These are phyloP conservation scores for Lactarius deliciosus DNA, from an alignment of 768 basidiomycete species.

Conservation along the genomic window DNA sequence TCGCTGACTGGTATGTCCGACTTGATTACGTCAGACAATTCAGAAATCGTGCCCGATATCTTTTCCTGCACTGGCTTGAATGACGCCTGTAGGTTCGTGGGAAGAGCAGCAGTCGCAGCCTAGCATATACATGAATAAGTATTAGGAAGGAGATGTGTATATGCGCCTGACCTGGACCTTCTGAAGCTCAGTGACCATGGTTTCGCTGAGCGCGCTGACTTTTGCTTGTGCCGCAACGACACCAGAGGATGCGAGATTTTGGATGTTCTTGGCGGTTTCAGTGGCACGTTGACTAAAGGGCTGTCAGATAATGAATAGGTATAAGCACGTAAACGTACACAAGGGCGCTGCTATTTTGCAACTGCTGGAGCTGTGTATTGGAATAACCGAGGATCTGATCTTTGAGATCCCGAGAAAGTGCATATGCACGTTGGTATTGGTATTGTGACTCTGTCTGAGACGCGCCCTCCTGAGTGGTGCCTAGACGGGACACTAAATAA, in stretches of 20 bases:
- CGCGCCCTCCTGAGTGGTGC: constrained; percentile 48
- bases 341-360: constrained; percentile 62
- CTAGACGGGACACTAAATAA: constrained; percentile 51
- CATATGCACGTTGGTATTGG: constrained; percentile 74
- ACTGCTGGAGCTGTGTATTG: constrained; percentile 66
- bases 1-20: constrained; percentile 60
- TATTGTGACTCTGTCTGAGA: constrained; percentile 57
- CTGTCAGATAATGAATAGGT: constrained; percentile 10
- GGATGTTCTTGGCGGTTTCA: constrained; percentile 64
- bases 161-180: constrained; percentile 46
- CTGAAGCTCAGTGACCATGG: constrained; percentile 64
- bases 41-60: constrained; percentile 50
- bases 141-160: neutral
- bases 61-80: constrained; percentile 60
- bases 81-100: constrained; percentile 54
- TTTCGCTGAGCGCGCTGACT: constrained; percentile 60
- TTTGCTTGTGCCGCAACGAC: constrained; percentile 53
- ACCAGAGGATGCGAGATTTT: constrained; percentile 56
- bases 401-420: constrained; percentile 61
- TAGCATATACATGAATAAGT: constrained; percentile 35
- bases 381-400: constrained; percentile 66
- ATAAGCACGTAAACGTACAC: constrained; percentile 47
- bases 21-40: constrained; percentile 54
- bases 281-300: constrained; percentile 62
- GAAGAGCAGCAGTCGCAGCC: constrained; percentile 52